Conservation (phyloP, 306 rosid species). For the Quercus dentata region DNA sequence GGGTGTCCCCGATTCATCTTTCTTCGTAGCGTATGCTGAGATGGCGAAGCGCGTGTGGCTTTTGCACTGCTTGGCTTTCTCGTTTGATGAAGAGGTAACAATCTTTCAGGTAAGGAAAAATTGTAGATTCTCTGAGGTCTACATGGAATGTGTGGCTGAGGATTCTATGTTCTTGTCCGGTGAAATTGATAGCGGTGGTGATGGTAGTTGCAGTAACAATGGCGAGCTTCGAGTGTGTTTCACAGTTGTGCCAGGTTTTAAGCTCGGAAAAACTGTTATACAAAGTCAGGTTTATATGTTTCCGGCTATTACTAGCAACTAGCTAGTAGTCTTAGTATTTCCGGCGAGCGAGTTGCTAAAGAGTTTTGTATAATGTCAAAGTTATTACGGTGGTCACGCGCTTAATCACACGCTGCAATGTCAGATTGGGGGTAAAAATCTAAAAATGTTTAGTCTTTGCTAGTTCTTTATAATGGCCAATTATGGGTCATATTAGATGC, state of each 20-base stretch:
- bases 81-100: slow-evolving; percentile 48
- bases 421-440: background rate
- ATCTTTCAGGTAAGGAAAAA: slow-evolving; percentile 69
- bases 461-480: background rate
- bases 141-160: slow-evolving; percentile 74
- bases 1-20: slow-evolving; percentile 69
- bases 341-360: slow-evolving; percentile 8
- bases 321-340: background rate
- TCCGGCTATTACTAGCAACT: slow-evolving; percentile 18
- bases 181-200: slow-evolving; percentile 23
- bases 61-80: slow-evolving; percentile 65
- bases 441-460: background rate
- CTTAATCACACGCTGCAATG: background rate
- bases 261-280: slow-evolving; percentile 55
- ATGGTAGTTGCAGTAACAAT: slow-evolving; percentile 1
- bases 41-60: slow-evolving; percentile 82
- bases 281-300: slow-evolving; percentile 83
- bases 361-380: background rate
- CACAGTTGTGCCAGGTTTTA: slow-evolving; percentile 91
- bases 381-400: background rate
- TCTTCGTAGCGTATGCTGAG: slow-evolving; percentile 72
- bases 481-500: background rate
- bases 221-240: slow-evolving; percentile 51
- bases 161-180: slow-evolving; percentile 31
- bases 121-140: slow-evolving; percentile 82